Base-by-base conservation (phyloP, 1,284 basidiomycete species). In the Leccinum subfulvum region DNA sequence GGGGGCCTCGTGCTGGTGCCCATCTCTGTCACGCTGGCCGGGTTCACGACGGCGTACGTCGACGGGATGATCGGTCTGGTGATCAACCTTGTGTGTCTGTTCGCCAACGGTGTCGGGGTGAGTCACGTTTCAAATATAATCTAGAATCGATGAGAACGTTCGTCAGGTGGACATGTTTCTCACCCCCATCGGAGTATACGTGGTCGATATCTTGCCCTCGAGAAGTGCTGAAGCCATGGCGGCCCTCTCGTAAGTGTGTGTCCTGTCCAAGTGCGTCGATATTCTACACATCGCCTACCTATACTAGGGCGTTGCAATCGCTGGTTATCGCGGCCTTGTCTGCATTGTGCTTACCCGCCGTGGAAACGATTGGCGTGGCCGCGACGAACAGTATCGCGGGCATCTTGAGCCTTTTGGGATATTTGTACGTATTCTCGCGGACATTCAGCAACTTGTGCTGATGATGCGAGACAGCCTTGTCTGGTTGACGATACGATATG, bases 211-310 rank as follows among this genome's bases (percentile, higher is more conserved):
- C 14, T 69, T 85, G 69, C 84, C 84, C 49, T 68, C 72, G 4
- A 76, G 80, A 16, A 83, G 83, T 61, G 83, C 85, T 1, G 85
- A 89, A 66, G 79, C 80, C 18, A 80, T 79, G 65, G 82, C 80
- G 1, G 82, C 79, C 0, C 75, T 73, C 30, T 72, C 70, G 82
- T 82, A 44, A 26, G 67, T 69, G 33, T n/a, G 1, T 30, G 28
- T 37, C 30, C 35, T 16, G 11, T 30, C 5, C 10, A 44, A 18
- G 41, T 44, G 18, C 44, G 3, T 49, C 10, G 1, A 26, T 11
- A 3, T 2, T 28, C 8, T 16, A 8, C 37, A 61, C 14, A 1
- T 54, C 28, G 11, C 57, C 56, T 21, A 35, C 66, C 66, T 61
- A 18, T 67, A 75, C 26, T 66, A 80, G 85, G 66, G 74, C 79